Percentiles rank a stretch among this genome's conserved stretches.
Conservation (phyloP, 106 monocot genomes). For the Posidonia australis region DNA sequence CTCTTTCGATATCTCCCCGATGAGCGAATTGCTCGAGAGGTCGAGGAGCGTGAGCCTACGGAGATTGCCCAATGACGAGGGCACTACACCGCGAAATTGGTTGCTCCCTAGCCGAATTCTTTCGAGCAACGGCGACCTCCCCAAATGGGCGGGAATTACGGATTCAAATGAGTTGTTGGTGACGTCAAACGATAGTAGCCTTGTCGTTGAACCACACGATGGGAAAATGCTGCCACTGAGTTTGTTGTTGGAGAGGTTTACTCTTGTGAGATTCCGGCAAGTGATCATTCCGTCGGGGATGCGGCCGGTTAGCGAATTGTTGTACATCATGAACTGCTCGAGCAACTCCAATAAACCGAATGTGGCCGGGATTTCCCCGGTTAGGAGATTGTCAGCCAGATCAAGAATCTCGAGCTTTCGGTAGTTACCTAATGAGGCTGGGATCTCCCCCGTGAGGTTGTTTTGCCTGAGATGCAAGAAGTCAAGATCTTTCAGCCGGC, state of each 20-base stretch:
- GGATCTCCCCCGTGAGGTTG: slow-evolving; percentile 55
- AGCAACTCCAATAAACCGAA: slow-evolving; percentile 49
- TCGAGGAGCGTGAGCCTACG: slow-evolving; percentile 52
- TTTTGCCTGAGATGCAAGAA: slow-evolving; percentile 76
- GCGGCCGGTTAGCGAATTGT: slow-evolving; percentile 71
- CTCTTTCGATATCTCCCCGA: slow-evolving; percentile 56
- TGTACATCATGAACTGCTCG: slow-evolving; percentile 88
- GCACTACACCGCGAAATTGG: slow-evolving; percentile 45
- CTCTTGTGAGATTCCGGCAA: slow-evolving; percentile 72
- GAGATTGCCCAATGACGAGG: slow-evolving; percentile 36
- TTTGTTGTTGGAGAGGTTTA: slow-evolving; percentile 78
- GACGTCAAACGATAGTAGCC: slow-evolving; percentile 69
- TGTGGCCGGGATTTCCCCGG: slow-evolving; percentile 46
- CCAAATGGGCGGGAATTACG: slow-evolving; percentile 52
- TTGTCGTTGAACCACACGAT: slow-evolving; percentile 39
- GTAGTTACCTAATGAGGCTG: slow-evolving; percentile 53
- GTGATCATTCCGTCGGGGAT: slow-evolving; percentile 59
- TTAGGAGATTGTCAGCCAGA: slow-evolving; percentile 72
- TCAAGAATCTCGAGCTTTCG: slow-evolving; percentile 49
- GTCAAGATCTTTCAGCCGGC: slow-evolving; percentile 39
- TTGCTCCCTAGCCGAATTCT: slow-evolving; percentile 78
- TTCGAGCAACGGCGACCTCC: slow-evolving; percentile 51
- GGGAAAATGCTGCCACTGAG: slow-evolving; percentile 64
- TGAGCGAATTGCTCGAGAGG: slow-evolving; percentile 49
- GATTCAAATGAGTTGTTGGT: slow-evolving; percentile 69